Evolutionary conservation across 768 basidiomycete species (phyloP).

Genomic region (Chalciporus piperatus): DNA sequence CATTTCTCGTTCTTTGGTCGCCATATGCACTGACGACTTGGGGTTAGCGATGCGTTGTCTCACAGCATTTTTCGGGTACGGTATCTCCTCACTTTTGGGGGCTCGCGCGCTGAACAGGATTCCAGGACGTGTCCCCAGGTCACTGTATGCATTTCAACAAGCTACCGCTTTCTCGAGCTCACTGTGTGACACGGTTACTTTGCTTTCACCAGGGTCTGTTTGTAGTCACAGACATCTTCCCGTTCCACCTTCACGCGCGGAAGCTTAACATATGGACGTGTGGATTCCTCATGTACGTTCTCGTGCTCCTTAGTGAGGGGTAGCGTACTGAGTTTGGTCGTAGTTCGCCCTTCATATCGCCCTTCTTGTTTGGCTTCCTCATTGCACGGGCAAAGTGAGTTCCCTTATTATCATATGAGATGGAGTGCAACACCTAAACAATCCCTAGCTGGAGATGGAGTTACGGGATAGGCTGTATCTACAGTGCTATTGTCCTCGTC

Average conservation of each 20-base stretch:
- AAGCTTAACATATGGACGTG: constrained; percentile 54
- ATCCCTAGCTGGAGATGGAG: constrained; percentile 45
- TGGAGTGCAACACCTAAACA: not conserved
- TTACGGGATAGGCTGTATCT: constrained; percentile 52
- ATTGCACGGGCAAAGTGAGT: constrained; percentile 26
- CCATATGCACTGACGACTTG: not conserved
- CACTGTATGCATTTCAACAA: constrained; percentile 30
- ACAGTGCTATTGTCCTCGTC: constrained; percentile 42
- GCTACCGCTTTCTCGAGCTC: not conserved
- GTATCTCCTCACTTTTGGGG: not conserved
- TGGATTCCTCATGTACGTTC: constrained; percentile 53
- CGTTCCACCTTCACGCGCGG: constrained; percentile 52
- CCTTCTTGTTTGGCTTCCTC: constrained; percentile 30
- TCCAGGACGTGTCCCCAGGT: constrained; percentile 50
- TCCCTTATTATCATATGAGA: no score
- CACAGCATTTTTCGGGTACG: constrained; percentile 32
- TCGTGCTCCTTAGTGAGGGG: constrained; percentile 29
- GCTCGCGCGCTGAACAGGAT: not conserved
- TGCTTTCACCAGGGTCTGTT: constrained; percentile 36
- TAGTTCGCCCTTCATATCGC: constrained; percentile 30
- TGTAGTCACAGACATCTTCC: constrained; percentile 49
- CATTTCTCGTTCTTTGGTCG: not conserved
- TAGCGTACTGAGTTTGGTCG: constrained; percentile 15
- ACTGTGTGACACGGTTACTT: not conserved
- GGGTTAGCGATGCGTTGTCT: constrained; percentile 31